Evolutionary conservation across 73 alveolate genomes (phyloP).

Genomic region (Tetrahymena elliotti): DNA sequence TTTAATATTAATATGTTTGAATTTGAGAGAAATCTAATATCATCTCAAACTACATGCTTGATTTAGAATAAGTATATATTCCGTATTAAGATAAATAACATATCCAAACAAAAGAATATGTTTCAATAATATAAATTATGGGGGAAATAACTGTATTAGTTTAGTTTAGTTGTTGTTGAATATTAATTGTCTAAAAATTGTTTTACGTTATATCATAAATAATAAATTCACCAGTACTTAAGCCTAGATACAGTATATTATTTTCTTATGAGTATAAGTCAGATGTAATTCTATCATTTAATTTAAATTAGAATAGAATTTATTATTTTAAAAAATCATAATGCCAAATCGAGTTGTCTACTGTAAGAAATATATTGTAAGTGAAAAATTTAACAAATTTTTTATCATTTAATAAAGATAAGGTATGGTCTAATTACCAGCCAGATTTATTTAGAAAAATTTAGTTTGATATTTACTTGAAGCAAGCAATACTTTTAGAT

Average conservation of each 20-base stretch:
- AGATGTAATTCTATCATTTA: not conserved
- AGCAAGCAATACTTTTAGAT: not conserved
- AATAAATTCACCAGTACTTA: not conserved
- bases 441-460: not conserved
- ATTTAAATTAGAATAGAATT: not conserved
- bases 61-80: not conserved
- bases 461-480: not conserved
- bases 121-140: not conserved
- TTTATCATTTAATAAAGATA: not conserved
- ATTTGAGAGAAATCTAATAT: not conserved
- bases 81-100: not conserved
- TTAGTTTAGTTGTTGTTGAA: not conserved
- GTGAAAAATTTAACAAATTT: not conserved
- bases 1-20: not conserved
- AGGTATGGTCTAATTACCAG: not conserved
- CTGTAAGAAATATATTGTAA: not conserved
- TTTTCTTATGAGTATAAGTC: not conserved
- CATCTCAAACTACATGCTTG: not conserved
- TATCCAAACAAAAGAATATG: not conserved
- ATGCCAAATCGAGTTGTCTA: not conserved
- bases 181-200: not conserved
- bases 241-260: not conserved
- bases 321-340: not conserved
- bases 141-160: not conserved
- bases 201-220: not conserved